These are phyloP conservation scores for Plantago major DNA, from an alignment of 257 asterid species.

Conservation along the genomic window DNA sequence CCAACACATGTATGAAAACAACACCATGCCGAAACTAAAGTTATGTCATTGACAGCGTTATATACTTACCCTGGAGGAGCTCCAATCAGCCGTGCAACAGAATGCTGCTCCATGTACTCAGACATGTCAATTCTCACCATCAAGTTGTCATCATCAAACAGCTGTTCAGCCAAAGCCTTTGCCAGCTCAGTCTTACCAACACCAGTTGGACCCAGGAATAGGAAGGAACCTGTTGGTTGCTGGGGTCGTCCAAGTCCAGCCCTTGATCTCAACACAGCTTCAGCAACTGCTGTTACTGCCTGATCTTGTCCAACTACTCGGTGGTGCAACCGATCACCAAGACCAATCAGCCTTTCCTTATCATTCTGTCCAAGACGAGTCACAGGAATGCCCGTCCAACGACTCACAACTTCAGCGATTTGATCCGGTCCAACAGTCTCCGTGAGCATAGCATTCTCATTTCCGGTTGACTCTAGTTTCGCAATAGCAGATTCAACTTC, in stretches of 20 bases:
- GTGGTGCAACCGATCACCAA: constrained; percentile 48
- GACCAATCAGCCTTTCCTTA: constrained; percentile 70
- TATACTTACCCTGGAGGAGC: constrained; percentile 88
- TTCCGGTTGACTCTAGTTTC: constrained; percentile 50
- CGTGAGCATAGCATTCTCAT: constrained; percentile 55
- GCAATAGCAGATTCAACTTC: constrained; percentile 80
- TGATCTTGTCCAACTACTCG: constrained; percentile 70
- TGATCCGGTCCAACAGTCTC: constrained; percentile 94
- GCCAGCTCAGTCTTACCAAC: constrained; percentile 96
- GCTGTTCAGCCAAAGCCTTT: constrained; percentile 85
- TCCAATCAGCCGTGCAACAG: constrained; percentile 81
- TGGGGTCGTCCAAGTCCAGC: constrained; percentile 87
- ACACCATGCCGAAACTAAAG: too few relatives aligned
- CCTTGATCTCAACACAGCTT: constrained; percentile 83
- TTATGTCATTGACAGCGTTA: too few relatives aligned
- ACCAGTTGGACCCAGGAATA: constrained; percentile 92
- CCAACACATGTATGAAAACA: too few relatives aligned
- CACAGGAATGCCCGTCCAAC: constrained; percentile 87
- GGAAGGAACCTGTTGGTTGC: constrained; percentile 91
- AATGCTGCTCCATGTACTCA: constrained; percentile 96
- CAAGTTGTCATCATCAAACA: constrained; percentile 75
- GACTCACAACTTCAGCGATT: constrained; percentile 87
- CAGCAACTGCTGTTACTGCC: constrained; percentile 75
- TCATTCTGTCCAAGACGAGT: constrained; percentile 90
- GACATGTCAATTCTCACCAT: constrained; percentile 88